phyloP scores from a whole-genome alignment of 306 rosid genomes.

The Quercus variabilis region DNA sequence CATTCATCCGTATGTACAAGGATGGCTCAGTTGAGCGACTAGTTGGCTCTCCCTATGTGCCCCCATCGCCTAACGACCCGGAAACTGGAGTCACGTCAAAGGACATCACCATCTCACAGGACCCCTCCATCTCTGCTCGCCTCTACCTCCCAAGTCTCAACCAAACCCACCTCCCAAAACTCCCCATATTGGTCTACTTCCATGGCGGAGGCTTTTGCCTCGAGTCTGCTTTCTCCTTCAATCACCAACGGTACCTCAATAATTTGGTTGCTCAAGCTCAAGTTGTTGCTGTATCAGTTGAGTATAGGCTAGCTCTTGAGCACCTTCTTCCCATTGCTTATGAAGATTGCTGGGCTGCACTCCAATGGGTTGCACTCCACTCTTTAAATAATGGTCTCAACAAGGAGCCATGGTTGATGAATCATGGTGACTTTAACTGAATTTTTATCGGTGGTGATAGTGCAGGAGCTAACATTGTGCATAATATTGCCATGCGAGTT shows the following conservation, averaged over 20 bases:
- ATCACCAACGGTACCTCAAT: slow-evolving; percentile 45
- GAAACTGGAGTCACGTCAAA: slow-evolving; percentile 48
- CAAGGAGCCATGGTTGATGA: slow-evolving; percentile 39
- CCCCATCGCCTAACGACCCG: slow-evolving; percentile 33
- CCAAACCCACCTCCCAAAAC: neutral
- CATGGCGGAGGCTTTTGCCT: slow-evolving; percentile 47
- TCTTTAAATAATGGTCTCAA: neutral
- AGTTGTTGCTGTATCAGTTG: slow-evolving; percentile 47
- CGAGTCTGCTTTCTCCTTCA: slow-evolving; percentile 48
- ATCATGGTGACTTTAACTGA: slow-evolving; percentile 26
- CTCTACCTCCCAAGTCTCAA: slow-evolving; percentile 36
- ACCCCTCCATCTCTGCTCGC: slow-evolving; percentile 42
- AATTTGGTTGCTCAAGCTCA: slow-evolving; percentile 35
- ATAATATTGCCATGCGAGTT: slow-evolving; percentile 38
- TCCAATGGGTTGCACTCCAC: slow-evolving; percentile 39
- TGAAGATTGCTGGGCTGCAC: slow-evolving; percentile 42
- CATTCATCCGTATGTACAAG: slow-evolving; percentile 37
- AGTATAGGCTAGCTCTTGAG: slow-evolving; percentile 51
- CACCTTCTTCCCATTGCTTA: slow-evolving; percentile 40
- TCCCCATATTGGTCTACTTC: slow-evolving; percentile 52
- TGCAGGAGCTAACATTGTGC: slow-evolving; percentile 43
- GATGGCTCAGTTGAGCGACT: slow-evolving; percentile 51
- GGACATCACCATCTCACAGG: slow-evolving; percentile 34
- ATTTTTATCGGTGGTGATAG: slow-evolving; percentile 49
- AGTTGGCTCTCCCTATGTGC: slow-evolving; percentile 26